Evolutionary conservation across 2,329 filamentous ascomycete genomes (phyloP).

Genomic region (Botrytis tulipae): DNA sequence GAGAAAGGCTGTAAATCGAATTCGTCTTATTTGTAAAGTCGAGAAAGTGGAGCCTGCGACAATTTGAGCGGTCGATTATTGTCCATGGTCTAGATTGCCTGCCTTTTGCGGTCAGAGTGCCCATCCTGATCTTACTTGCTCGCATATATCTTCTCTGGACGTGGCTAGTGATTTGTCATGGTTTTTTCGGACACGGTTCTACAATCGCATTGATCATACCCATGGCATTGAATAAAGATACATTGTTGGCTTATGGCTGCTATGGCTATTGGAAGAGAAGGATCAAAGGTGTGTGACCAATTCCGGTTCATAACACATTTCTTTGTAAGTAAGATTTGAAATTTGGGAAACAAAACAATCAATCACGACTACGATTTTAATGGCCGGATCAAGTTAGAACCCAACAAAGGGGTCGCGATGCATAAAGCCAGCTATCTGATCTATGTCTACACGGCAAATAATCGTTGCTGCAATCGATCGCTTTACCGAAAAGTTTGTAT

Average conservation of each 20-base stretch:
- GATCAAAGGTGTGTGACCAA: neutral
- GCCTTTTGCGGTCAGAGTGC: neutral
- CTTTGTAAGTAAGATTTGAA: neutral
- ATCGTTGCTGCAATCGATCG: neutral
- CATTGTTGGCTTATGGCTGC: neutral
- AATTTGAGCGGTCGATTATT: neutral
- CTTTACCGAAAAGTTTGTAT: neutral
- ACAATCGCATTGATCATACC: neutral
- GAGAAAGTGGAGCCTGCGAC: neutral
- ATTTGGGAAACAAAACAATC: neutral
- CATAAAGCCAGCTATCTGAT: neutral
- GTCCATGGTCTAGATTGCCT: neutral
- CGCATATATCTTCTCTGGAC: too few relatives aligned
- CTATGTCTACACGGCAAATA: neutral
- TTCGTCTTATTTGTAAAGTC: neutral
- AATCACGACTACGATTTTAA: neutral
- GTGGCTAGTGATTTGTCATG: neutral
- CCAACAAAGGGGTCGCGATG: neutral
- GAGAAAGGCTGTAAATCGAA: neutral
- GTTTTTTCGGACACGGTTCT: rapidly evolving
- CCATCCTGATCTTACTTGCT: neutral
- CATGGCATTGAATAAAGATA: neutral
- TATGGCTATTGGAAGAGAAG: neutral
- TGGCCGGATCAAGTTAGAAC: neutral
- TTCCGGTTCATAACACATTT: neutral